A percentile compares a stretch with the other conserved stretches of the same genome.
Conservation (phyloP, 2,329 filamentous ascomycete species). For the Cercospora sesami region DNA sequence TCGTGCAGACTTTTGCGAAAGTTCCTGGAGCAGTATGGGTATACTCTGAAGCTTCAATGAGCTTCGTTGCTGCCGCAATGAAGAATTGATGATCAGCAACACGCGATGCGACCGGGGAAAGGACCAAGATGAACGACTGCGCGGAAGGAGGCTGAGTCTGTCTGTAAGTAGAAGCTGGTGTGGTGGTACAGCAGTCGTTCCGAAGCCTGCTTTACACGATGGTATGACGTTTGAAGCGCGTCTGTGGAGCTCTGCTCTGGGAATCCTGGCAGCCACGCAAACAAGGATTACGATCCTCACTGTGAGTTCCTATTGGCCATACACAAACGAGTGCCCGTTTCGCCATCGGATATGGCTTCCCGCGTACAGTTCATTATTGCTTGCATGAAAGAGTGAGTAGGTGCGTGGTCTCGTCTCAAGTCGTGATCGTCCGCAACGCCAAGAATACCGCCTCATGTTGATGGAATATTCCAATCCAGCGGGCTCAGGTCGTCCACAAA, state of each 20-base stretch:
- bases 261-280: conserved; percentile 11
- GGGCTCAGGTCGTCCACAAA: conserved; percentile 35
- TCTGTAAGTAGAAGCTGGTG: conserved; percentile 21
- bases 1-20: neutral
- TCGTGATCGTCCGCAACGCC: neutral
- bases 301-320: neutral
- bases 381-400: neutral
- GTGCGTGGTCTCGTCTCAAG: neutral
- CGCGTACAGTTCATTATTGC: neutral
- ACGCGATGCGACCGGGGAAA: neutral
- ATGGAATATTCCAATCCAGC: conserved; percentile 27
- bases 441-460: conserved; percentile 15
- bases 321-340: neutral
- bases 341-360: neutral
- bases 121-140: neutral
- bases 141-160: conserved; percentile 6
- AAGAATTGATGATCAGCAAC: conserved; percentile 1
- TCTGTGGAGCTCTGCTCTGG: conserved; percentile 13
- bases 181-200: conserved; percentile 12
- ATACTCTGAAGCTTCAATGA: conserved; percentile 1
- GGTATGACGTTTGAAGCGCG: conserved; percentile 14
- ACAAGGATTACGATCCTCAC: conserved; percentile 6
- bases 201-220: conserved; percentile 16
- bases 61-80: conserved; percentile 5
- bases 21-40: neutral